Percentiles rank a stretch among this genome's conserved stretches.
These are phyloP conservation scores for Platismatia glauca DNA, from an alignment of 495 filamentous ascomycete species.

Conservation along the genomic window DNA sequence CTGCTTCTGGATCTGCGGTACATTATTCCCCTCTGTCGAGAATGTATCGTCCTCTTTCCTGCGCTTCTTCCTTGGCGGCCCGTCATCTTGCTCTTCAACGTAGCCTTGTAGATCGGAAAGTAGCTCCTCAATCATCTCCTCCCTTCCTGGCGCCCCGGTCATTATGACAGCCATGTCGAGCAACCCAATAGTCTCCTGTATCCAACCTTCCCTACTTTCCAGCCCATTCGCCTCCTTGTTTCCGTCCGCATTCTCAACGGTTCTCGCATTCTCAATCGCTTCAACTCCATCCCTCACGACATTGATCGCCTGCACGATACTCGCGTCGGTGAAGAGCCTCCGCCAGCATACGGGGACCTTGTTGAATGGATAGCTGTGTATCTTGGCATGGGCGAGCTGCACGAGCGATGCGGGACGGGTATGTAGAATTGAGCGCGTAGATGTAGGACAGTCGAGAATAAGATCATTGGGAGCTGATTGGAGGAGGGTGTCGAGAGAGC, in stretches of 20 bases:
- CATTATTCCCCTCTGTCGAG: conserved; percentile 31
- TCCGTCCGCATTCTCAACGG: conserved; percentile 9
- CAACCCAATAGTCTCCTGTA: conserved; percentile 44
- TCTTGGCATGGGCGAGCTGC: conserved; percentile 45
- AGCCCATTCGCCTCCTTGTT: background rate
- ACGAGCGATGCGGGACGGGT: conserved; percentile 33
- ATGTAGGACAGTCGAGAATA: conserved; percentile 35
- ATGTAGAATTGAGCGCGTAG: conserved; percentile 30
- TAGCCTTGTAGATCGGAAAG: conserved; percentile 26
- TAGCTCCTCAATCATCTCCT: conserved; percentile 48
- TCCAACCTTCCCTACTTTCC: conserved; percentile 25
- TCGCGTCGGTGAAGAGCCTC: conserved; percentile 68
- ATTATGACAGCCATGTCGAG: conserved; percentile 79
- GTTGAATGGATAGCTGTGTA: conserved; percentile 68
- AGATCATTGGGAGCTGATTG: conserved; percentile 32
- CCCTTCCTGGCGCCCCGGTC: conserved; percentile 61
- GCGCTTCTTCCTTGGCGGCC: conserved; percentile 23
- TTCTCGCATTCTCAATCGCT: conserved; percentile 7
- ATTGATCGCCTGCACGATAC: conserved; percentile 51
- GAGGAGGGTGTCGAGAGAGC: background rate
- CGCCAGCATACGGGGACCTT: conserved; percentile 69
- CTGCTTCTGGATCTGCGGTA: conserved; percentile 31
- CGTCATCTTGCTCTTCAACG: background rate
- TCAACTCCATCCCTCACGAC: conserved; percentile 28
- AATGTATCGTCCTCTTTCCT: conserved; percentile 26